Conservation (phyloP, 139 green algal genomes). For the Coelastrella sp. region DNA sequence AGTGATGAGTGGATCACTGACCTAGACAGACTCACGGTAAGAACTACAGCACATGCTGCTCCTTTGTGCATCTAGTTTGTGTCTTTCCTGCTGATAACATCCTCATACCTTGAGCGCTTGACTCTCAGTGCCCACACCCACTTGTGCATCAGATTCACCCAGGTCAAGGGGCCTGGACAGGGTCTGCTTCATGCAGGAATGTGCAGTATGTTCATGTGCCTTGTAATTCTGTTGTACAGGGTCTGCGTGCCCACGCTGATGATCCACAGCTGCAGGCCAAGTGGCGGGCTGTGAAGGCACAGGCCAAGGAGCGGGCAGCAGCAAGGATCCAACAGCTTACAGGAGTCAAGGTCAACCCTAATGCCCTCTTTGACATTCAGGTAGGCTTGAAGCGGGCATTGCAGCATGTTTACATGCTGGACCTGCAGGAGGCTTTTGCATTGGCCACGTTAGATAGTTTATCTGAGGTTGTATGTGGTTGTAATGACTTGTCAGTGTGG, state of each 20-base stretch:
- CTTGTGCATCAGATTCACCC: no score
- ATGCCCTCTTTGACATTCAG: conserved; percentile 96
- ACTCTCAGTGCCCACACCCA: no score
- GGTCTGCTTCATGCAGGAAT: no score
- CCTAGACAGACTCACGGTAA: conserved; percentile 27
- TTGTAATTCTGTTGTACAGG: conserved; percentile 22
- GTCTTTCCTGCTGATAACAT: no score
- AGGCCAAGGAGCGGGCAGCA: conserved; percentile 87
- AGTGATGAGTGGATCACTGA: conserved; percentile 28
- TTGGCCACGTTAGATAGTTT: not conserved
- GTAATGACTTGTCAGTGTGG: not conserved
- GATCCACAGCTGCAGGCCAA: conserved; percentile 86
- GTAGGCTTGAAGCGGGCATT: not conserved
- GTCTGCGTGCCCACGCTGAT: conserved; percentile 74
- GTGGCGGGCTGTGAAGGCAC: conserved; percentile 90
- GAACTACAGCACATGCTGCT: not conserved
- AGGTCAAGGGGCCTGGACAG: no score
- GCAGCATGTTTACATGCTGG: not conserved
- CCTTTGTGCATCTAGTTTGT: no score
- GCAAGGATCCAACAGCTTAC: conserved; percentile 66
- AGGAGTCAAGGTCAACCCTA: conserved; percentile 78
- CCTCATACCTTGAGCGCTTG: no score
- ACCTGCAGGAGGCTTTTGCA: not conserved
- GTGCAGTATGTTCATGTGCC: no score
- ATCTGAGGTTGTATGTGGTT: no score